Base-by-base conservation (phyloP, 202 grass and related monocot genomes). In the Zoysia matrella region DNA sequence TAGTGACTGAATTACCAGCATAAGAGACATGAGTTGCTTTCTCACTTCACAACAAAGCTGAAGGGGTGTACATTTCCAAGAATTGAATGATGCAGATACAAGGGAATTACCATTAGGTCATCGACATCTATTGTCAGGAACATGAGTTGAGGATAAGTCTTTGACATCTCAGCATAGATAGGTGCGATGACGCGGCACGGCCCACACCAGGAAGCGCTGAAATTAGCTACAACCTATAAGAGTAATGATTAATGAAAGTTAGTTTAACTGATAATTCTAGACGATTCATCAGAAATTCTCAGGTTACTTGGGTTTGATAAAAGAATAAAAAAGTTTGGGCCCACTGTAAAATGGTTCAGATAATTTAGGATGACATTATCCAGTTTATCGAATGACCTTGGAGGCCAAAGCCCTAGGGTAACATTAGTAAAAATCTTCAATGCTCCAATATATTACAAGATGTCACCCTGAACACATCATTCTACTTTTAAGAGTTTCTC, bases 71-170 rank as follows among this genome's bases (percentile, higher is more conserved):
- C 64, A 77, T 45, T 74, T 62, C 5, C 15, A 66, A 7, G 8
- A 71, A 49, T 13, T 46, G 12, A 50, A 52, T 5, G 12, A 52
- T 4, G 65, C 10, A 16, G 51, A 3, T 12, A 50, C 10, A 49
- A 76, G 42, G 8, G 42, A 57, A 82, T 80, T 91, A 94, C 95
- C 79, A 83, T 87, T 85, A 97, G 77, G 72, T 91, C 88, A 84
- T 94, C 92, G 45, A 91, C 90, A 67, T 97, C 92, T 80, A 97
- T 75, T 77, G 86, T 86, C 82, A 97, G 88, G 84, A 97, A 97
- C 92, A 94, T 89, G 58, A 97, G 53, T 49, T 89, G 89, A 89
- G 90, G 86, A 73, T 91, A 94, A 67, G 89, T 92, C 88, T 93
- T 85, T 69, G 95, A 97, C 76, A 91, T 80, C 58, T 97, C 86